Evolutionary conservation across 768 basidiomycete genomes (phyloP).

Genomic region (Trametes meyenii): DNA sequence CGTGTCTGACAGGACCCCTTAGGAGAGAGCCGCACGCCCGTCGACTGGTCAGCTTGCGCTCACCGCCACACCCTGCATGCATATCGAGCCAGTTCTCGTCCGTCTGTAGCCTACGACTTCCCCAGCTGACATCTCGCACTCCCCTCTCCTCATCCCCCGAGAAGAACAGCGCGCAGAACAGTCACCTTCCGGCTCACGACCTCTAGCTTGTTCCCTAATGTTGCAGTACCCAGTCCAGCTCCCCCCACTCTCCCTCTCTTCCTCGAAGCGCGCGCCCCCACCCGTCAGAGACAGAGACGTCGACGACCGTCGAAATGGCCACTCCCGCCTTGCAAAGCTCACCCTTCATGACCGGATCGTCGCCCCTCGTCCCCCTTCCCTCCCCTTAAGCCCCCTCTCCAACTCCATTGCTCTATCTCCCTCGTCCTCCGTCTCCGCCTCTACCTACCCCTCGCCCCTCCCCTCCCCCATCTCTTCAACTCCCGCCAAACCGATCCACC

Average conservation of each 20-base stretch:
- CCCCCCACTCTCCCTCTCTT: slow-evolving; percentile 38
- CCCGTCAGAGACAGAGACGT: slow-evolving; percentile 22
- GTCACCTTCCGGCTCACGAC: slow-evolving; percentile 23
- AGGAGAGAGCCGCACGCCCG: slow-evolving; percentile 16
- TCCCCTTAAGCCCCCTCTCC: slow-evolving; percentile 37
- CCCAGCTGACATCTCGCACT: slow-evolving; percentile 29
- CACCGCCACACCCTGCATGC: slow-evolving; percentile 34
- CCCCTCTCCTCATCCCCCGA: slow-evolving; percentile 31
- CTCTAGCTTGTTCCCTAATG: slow-evolving; percentile 31
- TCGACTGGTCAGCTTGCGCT: slow-evolving; percentile 19
- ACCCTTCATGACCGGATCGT: slow-evolving; percentile 29
- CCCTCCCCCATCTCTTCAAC: slow-evolving; percentile 35
- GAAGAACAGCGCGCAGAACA: slow-evolving; percentile 26
- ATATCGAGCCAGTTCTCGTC: slow-evolving; percentile 29
- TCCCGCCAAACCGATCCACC: slow-evolving; percentile 28
- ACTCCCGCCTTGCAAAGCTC: slow-evolving; percentile 25
- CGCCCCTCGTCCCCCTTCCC: slow-evolving; percentile 23
- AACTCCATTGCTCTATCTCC: slow-evolving; percentile 35
- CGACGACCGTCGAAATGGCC: slow-evolving; percentile 27
- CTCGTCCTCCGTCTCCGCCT: slow-evolving; percentile 32
- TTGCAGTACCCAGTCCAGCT: slow-evolving; percentile 41
- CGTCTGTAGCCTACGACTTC: slow-evolving; percentile 22
- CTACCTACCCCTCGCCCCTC: slow-evolving; percentile 39
- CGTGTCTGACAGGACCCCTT: slow-evolving; percentile 22
- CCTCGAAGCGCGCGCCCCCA: slow-evolving; percentile 33